Evolutionary conservation across 2,329 filamentous ascomycete species (phyloP), one percentile per base, ranked within the genome.

Genomic region (Fragosphaeria purpurea): DNA sequence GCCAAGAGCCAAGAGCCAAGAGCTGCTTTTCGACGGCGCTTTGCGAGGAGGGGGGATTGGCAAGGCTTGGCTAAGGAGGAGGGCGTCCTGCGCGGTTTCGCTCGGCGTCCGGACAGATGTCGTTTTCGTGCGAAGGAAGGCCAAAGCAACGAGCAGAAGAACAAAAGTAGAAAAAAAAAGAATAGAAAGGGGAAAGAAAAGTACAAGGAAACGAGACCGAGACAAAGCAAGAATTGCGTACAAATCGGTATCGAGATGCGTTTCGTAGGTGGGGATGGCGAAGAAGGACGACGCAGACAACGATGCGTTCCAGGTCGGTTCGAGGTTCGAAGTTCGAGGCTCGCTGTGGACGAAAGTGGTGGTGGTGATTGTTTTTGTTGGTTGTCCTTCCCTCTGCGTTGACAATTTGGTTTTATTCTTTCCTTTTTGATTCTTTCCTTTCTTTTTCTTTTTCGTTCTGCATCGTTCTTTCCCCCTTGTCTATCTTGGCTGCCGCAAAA

Each of bases 1-100:
- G 50, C 50, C 50, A 52, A 52, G 50, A 52, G 49, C 49, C 50
- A 35, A 52, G 50, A 50, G 51, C 44, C 35, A 22, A 22, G 22
- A 22, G 22, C 22, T 22, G 22, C 22, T 22, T 22, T 22, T 22
- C 22, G 22, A 22, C 22, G 22, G 22, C 22, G 22, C 22, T 22
- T 22, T 22, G 22, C 22, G 22, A 22, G 22, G 22, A 37, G 45
- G 48, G 42, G 47, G 43, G 38, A 35, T 12, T 41, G 34, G 35
- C 34, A 50, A 41, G 42, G 42, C 50, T 49, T 52, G 50, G 50
- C 50, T 38, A 22, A 22, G 22, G 22, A 22, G 22, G 22, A 22
- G 3, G 22, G 22, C 22, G 22, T 22, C 35, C 35, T 7, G 35
- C 11, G 7, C 35, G 7, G 35, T 37, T 11, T 7, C 35, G 11